A percentile compares a stretch with the other conserved stretches of the same genome.
Evolutionary conservation across 371 early-diverging fungal genomes (phyloP).

Genomic region (Mycotypha africana): DNA sequence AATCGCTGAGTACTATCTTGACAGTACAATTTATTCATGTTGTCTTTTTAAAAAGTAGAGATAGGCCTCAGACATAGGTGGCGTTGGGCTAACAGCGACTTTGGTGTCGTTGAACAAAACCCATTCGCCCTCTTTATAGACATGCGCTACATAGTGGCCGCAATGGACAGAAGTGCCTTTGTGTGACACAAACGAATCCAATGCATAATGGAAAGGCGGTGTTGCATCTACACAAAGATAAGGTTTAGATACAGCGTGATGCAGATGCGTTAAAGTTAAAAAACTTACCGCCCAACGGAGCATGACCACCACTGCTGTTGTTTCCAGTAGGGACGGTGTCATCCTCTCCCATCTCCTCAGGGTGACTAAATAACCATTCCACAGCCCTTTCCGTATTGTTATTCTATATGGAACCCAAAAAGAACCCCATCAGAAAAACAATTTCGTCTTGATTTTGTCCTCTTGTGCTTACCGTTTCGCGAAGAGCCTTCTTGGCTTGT

Average conservation of each 20-base stretch:
- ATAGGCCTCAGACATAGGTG: conserved; percentile 70
- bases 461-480: conserved; percentile 63
- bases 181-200: conserved; percentile 90
- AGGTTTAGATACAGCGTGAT: too few species aligned
- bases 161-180: conserved; percentile 95
- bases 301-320: conserved; percentile 6
- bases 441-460: too few species aligned
- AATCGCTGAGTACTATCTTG: too few species aligned
- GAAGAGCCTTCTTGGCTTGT: conserved; percentile 80
- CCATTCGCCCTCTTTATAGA: conserved; percentile 73
- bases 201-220: conserved; percentile 59
- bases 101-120: conserved; percentile 93
- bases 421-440: too few species aligned
- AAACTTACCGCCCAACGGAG: too few species aligned
- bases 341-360: conserved; percentile 58
- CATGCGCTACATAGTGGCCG: conserved; percentile 95
- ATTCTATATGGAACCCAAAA: too few species aligned
- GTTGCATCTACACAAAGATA: conserved; percentile 40
- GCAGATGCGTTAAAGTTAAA: too few species aligned
- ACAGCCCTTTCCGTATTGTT: conserved; percentile 88
- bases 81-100: conserved; percentile 70
- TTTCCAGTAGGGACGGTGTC: background rate
- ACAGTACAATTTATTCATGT: conserved; percentile 3
- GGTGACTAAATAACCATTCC: conserved; percentile 91
- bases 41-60: conserved; percentile 59